These are phyloP conservation scores for Populus trichocarpa DNA, from an alignment of 441 rosid genomes.

Conservation along the genomic window DNA sequence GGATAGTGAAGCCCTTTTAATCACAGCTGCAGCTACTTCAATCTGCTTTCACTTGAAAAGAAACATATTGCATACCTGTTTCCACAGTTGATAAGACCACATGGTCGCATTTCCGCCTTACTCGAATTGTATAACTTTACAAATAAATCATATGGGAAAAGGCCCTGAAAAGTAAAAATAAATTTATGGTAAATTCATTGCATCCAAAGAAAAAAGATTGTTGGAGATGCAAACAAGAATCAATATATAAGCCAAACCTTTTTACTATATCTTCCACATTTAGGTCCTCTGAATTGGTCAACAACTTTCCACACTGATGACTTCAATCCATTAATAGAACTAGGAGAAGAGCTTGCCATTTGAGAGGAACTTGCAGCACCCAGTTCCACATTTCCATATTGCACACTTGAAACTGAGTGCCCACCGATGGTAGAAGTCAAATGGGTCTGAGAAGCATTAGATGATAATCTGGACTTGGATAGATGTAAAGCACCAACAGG, in stretches of 20 bases:
- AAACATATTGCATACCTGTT: conserved; percentile 55
- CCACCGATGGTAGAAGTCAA: conserved; percentile 25
- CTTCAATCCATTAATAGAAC: conserved; percentile 53
- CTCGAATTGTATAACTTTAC: conserved; percentile 59
- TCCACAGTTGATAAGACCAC: conserved; percentile 86
- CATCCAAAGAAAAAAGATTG: conserved; percentile 1
- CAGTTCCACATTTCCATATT: conserved; percentile 35
- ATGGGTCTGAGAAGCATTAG: conserved; percentile 29
- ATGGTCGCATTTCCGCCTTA: conserved; percentile 68
- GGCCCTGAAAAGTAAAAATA: conserved; percentile 28
- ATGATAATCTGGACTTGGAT: conserved; percentile 26
- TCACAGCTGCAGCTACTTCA: not conserved
- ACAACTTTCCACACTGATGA: conserved; percentile 61
- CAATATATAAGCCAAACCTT: conserved; percentile 49
- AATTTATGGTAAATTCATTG: conserved; percentile 11
- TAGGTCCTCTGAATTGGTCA: conserved; percentile 72
- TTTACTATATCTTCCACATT: conserved; percentile 51
- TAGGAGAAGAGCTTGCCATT: conserved; percentile 27
- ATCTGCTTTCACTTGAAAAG: not conserved
- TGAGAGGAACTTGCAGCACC: conserved; percentile 28
- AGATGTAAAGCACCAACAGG: conserved; percentile 19
- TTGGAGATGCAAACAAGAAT: not conserved
- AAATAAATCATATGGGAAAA: conserved; percentile 73
- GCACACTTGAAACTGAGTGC: conserved; percentile 31
- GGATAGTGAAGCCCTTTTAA: not conserved